Evolutionary conservation across 116 monocot genomes (phyloP).

Genomic region (Posidonia oceanica): DNA sequence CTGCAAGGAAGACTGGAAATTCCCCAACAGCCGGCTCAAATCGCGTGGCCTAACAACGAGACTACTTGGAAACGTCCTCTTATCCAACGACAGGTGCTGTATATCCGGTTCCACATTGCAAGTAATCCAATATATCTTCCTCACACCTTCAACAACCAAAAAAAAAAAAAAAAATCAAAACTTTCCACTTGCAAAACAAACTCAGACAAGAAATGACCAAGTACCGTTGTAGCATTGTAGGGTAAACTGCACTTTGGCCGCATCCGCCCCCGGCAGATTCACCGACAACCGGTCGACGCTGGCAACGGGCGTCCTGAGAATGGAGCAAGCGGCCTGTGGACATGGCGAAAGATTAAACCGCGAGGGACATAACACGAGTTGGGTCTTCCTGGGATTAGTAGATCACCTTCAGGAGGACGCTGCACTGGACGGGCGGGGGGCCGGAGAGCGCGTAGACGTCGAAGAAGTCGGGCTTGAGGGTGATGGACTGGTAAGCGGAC

Average conservation of each 20-base stretch:
- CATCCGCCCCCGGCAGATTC: slow-evolving; percentile 39
- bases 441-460: slow-evolving; percentile 39
- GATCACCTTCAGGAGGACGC: slow-evolving; percentile 59
- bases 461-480: slow-evolving; percentile 57
- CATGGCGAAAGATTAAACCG: neutral
- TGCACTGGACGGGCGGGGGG: slow-evolving; percentile 45
- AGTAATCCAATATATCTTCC: slow-evolving; percentile 87
- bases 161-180: neutral
- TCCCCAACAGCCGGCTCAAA: slow-evolving; percentile 56
- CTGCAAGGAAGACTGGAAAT: slow-evolving; percentile 90
- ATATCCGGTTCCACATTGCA: slow-evolving; percentile 86
- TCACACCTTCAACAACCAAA: slow-evolving; percentile 36
- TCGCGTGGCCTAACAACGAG: slow-evolving; percentile 77
- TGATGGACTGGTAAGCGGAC: slow-evolving; percentile 80
- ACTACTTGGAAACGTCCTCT: slow-evolving; percentile 48
- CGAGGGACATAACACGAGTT: neutral
- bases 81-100: slow-evolving; percentile 66
- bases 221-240: slow-evolving; percentile 11
- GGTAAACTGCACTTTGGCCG: slow-evolving; percentile 55
- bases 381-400: neutral
- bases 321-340: slow-evolving; percentile 39
- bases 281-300: slow-evolving; percentile 46
- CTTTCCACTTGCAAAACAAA: neutral
- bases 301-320: slow-evolving; percentile 59
- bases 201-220: neutral